Conservation (phyloP, 2,329 filamentous ascomycete species). For the Phaeosphaeria sp. region DNA sequence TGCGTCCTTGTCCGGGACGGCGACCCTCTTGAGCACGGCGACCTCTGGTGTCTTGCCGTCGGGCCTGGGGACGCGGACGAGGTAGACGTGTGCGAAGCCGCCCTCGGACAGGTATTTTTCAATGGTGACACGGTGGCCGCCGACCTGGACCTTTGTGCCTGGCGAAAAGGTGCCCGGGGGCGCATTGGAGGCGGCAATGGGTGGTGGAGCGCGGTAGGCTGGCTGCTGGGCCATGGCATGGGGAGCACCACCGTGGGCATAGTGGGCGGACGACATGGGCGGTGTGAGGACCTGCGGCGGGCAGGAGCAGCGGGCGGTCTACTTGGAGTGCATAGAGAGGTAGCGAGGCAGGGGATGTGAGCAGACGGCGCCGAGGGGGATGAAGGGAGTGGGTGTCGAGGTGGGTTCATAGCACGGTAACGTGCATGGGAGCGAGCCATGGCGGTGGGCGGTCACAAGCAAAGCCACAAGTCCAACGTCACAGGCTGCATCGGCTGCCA, state of each 20-base stretch:
- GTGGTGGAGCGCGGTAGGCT: conserved; percentile 42
- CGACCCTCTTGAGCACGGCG: conserved; percentile 91
- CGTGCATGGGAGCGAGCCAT: conserved; percentile 13
- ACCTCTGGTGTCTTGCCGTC: conserved; percentile 78
- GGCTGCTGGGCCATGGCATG: conserved; percentile 44
- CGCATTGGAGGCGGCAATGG: conserved; percentile 42
- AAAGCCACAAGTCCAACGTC: conserved; percentile 38
- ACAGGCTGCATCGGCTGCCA: conserved; percentile 12
- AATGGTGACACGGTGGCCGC: conserved; percentile 88
- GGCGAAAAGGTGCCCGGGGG: conserved; percentile 81
- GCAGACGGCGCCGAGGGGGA: conserved; percentile 4
- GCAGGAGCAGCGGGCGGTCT: conserved; percentile 37
- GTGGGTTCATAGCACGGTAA: background rate
- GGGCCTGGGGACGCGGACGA: conserved; percentile 79
- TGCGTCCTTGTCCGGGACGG: conserved; percentile 93
- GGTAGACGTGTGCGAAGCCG: conserved; percentile 97
- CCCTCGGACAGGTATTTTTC: conserved; percentile 98
- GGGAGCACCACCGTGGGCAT: conserved; percentile 27
- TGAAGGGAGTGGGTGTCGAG: background rate
- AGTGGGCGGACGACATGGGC: conserved; percentile 48
- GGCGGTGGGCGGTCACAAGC: conserved; percentile 25
- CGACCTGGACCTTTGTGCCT: conserved; percentile 96
- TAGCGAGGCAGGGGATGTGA: conserved; percentile 7
- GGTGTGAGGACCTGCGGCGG: conserved; percentile 37
- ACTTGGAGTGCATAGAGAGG: conserved; percentile 41